Conservation (phyloP, 2,329 filamentous ascomycete species). For the Emmonsia crescens region DNA sequence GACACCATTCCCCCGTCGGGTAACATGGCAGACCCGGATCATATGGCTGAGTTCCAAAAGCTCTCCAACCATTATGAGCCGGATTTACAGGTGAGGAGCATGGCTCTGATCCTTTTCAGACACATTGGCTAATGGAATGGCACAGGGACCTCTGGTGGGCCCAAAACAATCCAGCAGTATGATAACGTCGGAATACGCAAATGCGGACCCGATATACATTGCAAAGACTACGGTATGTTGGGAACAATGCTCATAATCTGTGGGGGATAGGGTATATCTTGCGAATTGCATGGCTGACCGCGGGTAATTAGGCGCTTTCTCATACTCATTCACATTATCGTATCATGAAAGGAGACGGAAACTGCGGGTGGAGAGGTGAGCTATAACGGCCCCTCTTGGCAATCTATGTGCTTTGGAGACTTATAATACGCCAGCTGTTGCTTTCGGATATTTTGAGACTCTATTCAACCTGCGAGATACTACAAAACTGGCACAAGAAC, state of each 20-base stretch:
- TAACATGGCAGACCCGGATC: slow-evolving; percentile 41
- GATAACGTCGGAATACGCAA: slow-evolving; percentile 77
- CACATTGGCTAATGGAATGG: slow-evolving; percentile 17
- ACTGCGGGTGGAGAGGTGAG: slow-evolving; percentile 96
- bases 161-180: slow-evolving; percentile 63
- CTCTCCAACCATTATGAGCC: slow-evolving; percentile 51
- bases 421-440: slow-evolving; percentile 54
- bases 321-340: slow-evolving; percentile 80
- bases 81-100: slow-evolving; percentile 41
- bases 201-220: slow-evolving; percentile 73
- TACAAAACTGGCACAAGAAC: slow-evolving; percentile 57
- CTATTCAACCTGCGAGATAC: slow-evolving; percentile 58
- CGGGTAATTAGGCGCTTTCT: slow-evolving; percentile 54
- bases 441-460: slow-evolving; percentile 85
- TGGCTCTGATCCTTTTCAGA: not conserved
- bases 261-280: not conserved
- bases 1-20: slow-evolving; percentile 33
- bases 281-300: slow-evolving; percentile 8
- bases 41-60: slow-evolving; percentile 49
- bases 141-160: slow-evolving; percentile 72
- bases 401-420: slow-evolving; percentile 6
- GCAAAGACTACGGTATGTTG: slow-evolving; percentile 67
- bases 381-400: slow-evolving; percentile 17
- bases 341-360: slow-evolving; percentile 80
- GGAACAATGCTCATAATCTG: not conserved